phyloP scores from a whole-genome alignment of 2,329 filamentous ascomycete species.

The Lasiodiplodia hormozganensis region DNA sequence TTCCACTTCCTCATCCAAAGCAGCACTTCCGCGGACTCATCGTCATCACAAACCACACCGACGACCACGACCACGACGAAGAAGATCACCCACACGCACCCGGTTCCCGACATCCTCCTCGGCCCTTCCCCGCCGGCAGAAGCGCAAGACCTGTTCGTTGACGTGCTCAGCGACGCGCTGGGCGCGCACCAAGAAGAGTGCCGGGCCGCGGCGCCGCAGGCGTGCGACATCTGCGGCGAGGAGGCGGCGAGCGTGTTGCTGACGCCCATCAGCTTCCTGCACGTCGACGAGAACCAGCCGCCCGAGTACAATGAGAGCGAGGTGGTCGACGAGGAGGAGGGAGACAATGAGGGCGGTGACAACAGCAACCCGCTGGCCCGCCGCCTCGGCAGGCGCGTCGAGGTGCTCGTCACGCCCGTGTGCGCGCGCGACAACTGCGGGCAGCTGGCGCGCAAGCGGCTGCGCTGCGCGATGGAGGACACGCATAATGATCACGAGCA shows the following conservation, averaged over 20 bases:
- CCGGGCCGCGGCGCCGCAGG: background rate
- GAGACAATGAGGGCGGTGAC: background rate
- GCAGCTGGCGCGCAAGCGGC: slow-evolving; percentile 30
- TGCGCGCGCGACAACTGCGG: slow-evolving; percentile 6
- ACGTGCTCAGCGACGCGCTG: background rate
- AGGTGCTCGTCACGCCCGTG: slow-evolving; percentile 24
- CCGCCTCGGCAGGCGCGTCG: slow-evolving; percentile 8
- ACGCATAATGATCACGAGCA: slow-evolving; percentile 3
- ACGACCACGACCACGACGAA: background rate
- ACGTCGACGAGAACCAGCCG: background rate
- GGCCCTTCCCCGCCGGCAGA: background rate
- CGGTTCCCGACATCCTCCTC: background rate
- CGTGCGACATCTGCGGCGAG: slow-evolving; percentile 19
- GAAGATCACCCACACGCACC: slow-evolving; percentile 13
- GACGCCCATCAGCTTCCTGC: slow-evolving; percentile 25
- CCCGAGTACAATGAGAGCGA: background rate
- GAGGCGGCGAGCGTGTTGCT: slow-evolving; percentile 2
- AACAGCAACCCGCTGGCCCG: background rate
- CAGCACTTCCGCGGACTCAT: background rate
- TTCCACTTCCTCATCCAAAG: slow-evolving; percentile 25
- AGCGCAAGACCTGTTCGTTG: slow-evolving; percentile 19
- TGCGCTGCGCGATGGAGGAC: slow-evolving; percentile 36
- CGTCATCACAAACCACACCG: background rate
- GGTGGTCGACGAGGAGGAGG: background rate
- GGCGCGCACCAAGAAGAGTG: slow-evolving; percentile 3